Percentiles rank a stretch among this genome's conserved stretches.
Conservation (phyloP, 345 rosid species). For the Hibiscus syriacus region DNA sequence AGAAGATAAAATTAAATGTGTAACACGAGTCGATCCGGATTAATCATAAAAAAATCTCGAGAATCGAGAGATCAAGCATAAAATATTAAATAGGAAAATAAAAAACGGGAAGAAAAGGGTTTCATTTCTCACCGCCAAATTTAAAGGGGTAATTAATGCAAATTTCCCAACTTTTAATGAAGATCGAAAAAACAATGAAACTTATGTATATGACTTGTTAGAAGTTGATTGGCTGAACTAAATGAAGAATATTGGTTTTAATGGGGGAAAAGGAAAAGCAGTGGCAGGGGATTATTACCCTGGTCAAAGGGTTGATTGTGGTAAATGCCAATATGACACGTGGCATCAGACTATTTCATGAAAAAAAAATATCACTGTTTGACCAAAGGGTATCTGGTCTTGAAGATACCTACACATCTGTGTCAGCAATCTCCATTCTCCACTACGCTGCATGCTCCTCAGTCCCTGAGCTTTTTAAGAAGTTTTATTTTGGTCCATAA, state of each 20-base stretch:
- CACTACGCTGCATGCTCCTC: not conserved
- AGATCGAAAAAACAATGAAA: too few species aligned
- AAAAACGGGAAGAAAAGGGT: too few species aligned
- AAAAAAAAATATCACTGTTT: slow-evolving; percentile 1
- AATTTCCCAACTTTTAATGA: too few species aligned
- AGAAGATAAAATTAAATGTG: too few species aligned
- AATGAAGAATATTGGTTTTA: not conserved
- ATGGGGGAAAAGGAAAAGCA: not conserved
- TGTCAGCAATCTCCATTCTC: too few species aligned
- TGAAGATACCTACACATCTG: slow-evolving; percentile 16
- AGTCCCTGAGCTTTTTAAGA: too few species aligned
- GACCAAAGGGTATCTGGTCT: slow-evolving; percentile 11
- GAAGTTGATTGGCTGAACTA: not conserved
- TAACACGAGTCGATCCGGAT: too few species aligned
- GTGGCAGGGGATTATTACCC: not conserved
- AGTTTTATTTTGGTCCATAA: too few species aligned
- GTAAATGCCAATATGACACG: not conserved
- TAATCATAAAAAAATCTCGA: too few species aligned
- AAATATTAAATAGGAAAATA: not conserved
- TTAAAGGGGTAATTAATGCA: too few species aligned
- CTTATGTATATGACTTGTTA: too few species aligned
- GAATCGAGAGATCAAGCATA: too few species aligned
- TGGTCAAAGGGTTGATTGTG: slow-evolving; percentile 20
- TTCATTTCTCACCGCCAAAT: not conserved
- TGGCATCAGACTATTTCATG: slow-evolving; percentile 10